Conservation (phyloP, 208 protist genomes). For the Borovskyia barvae region DNA sequence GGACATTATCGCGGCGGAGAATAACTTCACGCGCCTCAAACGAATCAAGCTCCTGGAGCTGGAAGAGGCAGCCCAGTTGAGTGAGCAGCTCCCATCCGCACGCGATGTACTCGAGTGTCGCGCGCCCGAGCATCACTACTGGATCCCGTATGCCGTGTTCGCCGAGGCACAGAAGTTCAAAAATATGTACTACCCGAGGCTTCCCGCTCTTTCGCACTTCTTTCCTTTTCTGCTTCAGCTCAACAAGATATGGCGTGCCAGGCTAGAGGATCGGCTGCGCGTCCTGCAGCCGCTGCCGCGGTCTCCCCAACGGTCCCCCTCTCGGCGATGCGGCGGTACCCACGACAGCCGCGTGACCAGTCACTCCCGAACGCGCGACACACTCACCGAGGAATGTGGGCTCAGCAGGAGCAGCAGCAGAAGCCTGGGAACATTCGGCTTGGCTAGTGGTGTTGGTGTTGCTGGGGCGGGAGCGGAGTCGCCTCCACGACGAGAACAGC, state of each 20-base stretch:
- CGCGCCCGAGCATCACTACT: conserved; percentile 77
- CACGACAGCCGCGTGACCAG: neutral
- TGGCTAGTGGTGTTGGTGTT: too few species aligned
- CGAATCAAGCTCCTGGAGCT: conserved; percentile 65
- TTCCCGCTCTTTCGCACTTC: conserved; percentile 71
- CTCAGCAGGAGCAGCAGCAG: too few species aligned
- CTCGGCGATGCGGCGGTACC: neutral
- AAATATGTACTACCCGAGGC: conserved; percentile 66
- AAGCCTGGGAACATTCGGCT: too few species aligned
- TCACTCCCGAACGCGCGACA: conserved; percentile 2
- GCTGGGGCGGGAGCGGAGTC: neutral
- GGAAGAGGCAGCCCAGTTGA: conserved; percentile 52
- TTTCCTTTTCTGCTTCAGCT: conserved; percentile 80
- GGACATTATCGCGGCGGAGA: conserved; percentile 67
- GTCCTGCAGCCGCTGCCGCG: conserved; percentile 31
- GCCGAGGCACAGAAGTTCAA: conserved; percentile 82
- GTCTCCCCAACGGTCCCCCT: too few species aligned
- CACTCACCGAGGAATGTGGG: too few species aligned
- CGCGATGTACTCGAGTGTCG: conserved; percentile 76
- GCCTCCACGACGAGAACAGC: neutral
- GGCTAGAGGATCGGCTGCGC: conserved; percentile 51
- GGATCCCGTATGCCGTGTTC: conserved; percentile 81
- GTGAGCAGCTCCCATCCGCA: conserved; percentile 42
- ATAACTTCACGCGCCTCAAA: conserved; percentile 59
- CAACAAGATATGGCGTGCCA: conserved; percentile 76